Evolutionary conservation across 805 yeast genomes (phyloP).

Genomic region (Cyberlindnera xylosilytica): DNA sequence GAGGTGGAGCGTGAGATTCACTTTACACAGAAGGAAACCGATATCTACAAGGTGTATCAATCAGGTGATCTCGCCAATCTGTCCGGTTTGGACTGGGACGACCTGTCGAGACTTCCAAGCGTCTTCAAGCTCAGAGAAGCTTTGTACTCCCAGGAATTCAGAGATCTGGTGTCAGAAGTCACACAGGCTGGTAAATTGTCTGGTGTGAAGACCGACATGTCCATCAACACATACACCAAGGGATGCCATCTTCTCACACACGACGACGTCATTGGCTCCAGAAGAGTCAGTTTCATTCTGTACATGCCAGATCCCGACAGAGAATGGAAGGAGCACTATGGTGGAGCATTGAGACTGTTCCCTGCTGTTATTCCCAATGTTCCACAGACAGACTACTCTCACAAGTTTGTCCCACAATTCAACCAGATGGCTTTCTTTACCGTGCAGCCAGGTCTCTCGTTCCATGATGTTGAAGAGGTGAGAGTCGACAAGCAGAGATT

Average conservation of each 20-base stretch:
- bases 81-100: slow-evolving; percentile 78
- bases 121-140: slow-evolving; percentile 80
- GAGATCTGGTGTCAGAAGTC: slow-evolving; percentile 71
- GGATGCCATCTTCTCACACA: slow-evolving; percentile 94
- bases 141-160: slow-evolving; percentile 79
- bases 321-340: slow-evolving; percentile 86
- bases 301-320: slow-evolving; percentile 92
- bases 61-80: slow-evolving; percentile 90
- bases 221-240: slow-evolving; percentile 84
- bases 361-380: slow-evolving; percentile 87
- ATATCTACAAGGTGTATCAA: slow-evolving; percentile 88
- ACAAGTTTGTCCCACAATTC: slow-evolving; percentile 83
- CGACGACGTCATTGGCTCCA: slow-evolving; percentile 95
- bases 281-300: slow-evolving; percentile 88
- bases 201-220: slow-evolving; percentile 89
- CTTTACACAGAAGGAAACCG: slow-evolving; percentile 95
- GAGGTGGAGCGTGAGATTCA: slow-evolving; percentile 83
- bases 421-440: slow-evolving; percentile 95
- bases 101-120: slow-evolving; percentile 68
- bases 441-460: slow-evolving; percentile 93
- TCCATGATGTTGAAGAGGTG: slow-evolving; percentile 98
- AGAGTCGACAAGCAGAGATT: slow-evolving; percentile 85
- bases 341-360: slow-evolving; percentile 86
- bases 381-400: slow-evolving; percentile 72
- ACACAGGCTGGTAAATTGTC: slow-evolving; percentile 88